Evolutionary conservation across 2,329 filamentous ascomycete species (phyloP).

Genomic region (Stachybotrys elegans): DNA sequence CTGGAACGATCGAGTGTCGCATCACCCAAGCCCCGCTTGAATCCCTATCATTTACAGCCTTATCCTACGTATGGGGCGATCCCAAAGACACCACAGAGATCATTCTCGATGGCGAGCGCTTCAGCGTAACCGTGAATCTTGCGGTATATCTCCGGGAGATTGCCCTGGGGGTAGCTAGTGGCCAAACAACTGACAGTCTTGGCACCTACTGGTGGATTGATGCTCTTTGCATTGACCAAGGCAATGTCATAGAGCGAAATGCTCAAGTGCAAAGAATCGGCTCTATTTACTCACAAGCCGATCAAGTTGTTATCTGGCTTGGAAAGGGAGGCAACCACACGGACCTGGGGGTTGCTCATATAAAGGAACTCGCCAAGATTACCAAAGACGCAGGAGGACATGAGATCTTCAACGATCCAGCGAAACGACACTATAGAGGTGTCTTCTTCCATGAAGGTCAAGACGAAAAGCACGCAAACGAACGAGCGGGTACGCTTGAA

Average conservation of each 20-base stretch:
- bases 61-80: background rate
- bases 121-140: background rate
- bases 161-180: background rate
- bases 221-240: background rate
- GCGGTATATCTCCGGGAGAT: background rate
- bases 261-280: background rate
- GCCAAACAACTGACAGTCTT: background rate
- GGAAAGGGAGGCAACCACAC: background rate
- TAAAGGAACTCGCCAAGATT: background rate
- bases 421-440: background rate
- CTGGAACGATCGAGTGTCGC: background rate
- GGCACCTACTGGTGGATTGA: background rate
- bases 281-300: background rate
- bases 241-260: background rate
- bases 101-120: background rate
- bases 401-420: background rate
- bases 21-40: background rate
- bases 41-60: background rate
- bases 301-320: background rate
- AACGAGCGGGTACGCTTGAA: background rate
- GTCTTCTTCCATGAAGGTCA: background rate
- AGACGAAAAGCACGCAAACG: background rate
- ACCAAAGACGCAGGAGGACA: background rate
- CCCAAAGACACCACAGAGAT: background rate
- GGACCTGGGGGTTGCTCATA: background rate